These are phyloP conservation scores for Fusarium sp. DNA, from an alignment of 2,329 filamentous ascomycete species.

Conservation along the genomic window DNA sequence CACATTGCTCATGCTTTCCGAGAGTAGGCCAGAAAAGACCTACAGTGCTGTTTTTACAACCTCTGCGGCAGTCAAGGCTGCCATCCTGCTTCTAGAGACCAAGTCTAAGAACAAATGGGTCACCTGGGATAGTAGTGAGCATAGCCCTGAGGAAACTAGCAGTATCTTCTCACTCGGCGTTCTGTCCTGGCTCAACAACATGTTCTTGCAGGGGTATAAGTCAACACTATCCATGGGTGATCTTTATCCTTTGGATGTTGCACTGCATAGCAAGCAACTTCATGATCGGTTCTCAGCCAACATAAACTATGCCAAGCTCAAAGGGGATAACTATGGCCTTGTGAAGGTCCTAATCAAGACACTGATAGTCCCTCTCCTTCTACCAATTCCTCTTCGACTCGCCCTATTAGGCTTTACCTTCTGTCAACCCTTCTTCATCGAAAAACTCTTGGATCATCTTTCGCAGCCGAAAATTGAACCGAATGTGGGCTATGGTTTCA, in stretches of 20 bases:
- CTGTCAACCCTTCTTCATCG: too few relatives aligned
- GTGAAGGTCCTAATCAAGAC: too few relatives aligned
- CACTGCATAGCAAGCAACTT: slow-evolving; percentile 21
- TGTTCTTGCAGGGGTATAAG: slow-evolving; percentile 51
- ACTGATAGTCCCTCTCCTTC: too few relatives aligned
- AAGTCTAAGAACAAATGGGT: slow-evolving; percentile 53
- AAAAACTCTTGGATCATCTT: too few relatives aligned
- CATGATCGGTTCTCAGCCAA: slow-evolving; percentile 39
- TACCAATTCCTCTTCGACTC: too few relatives aligned
- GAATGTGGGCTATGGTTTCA: too few relatives aligned
- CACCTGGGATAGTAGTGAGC: slow-evolving; percentile 47
- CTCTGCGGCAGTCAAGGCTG: slow-evolving; percentile 48
- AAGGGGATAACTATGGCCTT: too few relatives aligned
- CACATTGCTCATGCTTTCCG: slow-evolving; percentile 53
- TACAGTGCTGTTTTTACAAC: slow-evolving; percentile 49
- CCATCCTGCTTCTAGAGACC: slow-evolving; percentile 52
- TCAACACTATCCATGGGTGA: slow-evolving; percentile 47
- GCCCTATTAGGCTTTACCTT: too few relatives aligned
- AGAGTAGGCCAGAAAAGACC: slow-evolving; percentile 15
- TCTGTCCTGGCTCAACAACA: slow-evolving; percentile 50
- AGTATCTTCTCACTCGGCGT: slow-evolving; percentile 47
- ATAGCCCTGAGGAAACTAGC: slow-evolving; percentile 53
- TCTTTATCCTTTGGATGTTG: slow-evolving; percentile 50
- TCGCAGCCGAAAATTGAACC: too few relatives aligned
- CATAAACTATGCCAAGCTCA: too few relatives aligned